phyloP scores from a whole-genome alignment of 2,329 filamentous ascomycete species.

The Ceratocystis colombiana region DNA sequence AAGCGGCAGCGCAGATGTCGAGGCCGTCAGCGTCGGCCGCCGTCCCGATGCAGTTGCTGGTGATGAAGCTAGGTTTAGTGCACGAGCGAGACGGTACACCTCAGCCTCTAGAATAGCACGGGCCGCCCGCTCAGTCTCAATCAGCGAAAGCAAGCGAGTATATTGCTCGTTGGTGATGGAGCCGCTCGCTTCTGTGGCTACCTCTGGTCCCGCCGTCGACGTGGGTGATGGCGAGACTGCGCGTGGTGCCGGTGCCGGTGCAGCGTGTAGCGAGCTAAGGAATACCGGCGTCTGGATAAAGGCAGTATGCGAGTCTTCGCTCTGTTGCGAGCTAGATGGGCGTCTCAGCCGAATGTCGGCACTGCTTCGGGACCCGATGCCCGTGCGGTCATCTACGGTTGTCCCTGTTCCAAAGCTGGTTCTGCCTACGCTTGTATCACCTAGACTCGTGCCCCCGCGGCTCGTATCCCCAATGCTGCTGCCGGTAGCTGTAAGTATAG shows the following conservation, averaged over 20 bases:
- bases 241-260: constrained; percentile 29
- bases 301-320: constrained; percentile 36
- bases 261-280: constrained; percentile 37
- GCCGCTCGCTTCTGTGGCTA: too few species aligned
- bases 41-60: constrained; percentile 30
- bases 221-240: constrained; percentile 23
- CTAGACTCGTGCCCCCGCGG: constrained; percentile 4
- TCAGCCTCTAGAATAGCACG: constrained; percentile 47
- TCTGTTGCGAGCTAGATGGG: constrained; percentile 17
- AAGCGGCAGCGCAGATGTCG: constrained; percentile 29
- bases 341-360: neutral
- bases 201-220: constrained; percentile 21
- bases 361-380: constrained; percentile 5
- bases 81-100: constrained; percentile 44
- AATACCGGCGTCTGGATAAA: constrained; percentile 41
- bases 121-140: constrained; percentile 48
- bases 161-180: constrained; percentile 40
- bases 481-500: neutral
- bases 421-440: neutral
- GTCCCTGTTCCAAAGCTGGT: constrained; percentile 11
- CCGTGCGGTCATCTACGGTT: constrained; percentile 1
- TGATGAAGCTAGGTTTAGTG: constrained; percentile 33
- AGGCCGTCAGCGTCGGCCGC: constrained; percentile 31
- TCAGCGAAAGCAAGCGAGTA: constrained; percentile 41
- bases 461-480: constrained; percentile 3